Percentiles rank a stretch among this genome's conserved stretches.
phyloP scores from a whole-genome alignment of 768 basidiomycete genomes.

The Russula sp. region DNA sequence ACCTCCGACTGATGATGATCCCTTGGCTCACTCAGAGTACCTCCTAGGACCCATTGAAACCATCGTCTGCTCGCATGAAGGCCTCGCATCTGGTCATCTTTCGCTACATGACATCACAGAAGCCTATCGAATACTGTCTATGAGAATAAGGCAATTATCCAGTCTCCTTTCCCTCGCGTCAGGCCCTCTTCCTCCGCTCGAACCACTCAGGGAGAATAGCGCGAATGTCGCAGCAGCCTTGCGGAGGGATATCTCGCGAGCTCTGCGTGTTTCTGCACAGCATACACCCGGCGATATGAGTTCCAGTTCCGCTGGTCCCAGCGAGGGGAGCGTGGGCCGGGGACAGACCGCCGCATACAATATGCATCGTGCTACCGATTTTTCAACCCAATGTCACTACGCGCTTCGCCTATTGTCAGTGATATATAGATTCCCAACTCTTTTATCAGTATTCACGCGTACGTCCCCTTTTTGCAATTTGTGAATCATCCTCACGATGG shows the following conservation, averaged over 20 bases:
- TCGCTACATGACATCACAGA: slow-evolving; percentile 17
- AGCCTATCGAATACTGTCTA: slow-evolving; percentile 15
- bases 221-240: slow-evolving; percentile 3
- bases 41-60: slow-evolving; percentile 14
- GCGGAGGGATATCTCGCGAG: slow-evolving; percentile 13
- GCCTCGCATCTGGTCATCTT: slow-evolving; percentile 2
- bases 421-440: slow-evolving; percentile 12
- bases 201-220: not conserved
- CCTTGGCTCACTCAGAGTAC: slow-evolving; percentile 9
- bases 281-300: not conserved
- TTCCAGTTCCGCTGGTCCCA: not conserved
- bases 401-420: slow-evolving; percentile 17
- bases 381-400: slow-evolving; percentile 11
- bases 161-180: not conserved
- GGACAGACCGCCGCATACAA: not conserved
- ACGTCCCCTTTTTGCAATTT: not conserved
- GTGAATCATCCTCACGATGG: not conserved
- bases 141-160: slow-evolving; percentile 9
- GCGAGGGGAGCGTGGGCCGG: not conserved
- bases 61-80: slow-evolving; percentile 7
- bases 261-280: not conserved
- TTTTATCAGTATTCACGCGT: slow-evolving; percentile 13
- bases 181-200: slow-evolving; percentile 3
- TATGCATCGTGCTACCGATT: not conserved
- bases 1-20: not conserved